phyloP scores from a whole-genome alignment of 75 land plant genomes.

The Sequoia sempervirens region DNA sequence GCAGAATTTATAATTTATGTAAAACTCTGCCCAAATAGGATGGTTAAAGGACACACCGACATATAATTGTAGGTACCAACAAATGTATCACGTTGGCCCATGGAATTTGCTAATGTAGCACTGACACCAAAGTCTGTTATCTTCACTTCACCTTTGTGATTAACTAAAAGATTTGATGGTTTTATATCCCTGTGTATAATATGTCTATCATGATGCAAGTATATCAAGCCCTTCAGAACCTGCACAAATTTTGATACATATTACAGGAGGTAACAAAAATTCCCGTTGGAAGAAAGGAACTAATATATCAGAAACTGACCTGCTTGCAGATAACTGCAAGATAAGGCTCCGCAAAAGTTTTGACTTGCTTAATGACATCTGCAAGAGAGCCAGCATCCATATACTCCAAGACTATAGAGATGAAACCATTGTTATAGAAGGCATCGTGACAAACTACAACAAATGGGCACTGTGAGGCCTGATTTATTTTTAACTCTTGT shows the following conservation, averaged over 20 bases:
- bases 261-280: background rate
- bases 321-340: slow-evolving; percentile 69
- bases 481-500: slow-evolving; percentile 75
- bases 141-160: slow-evolving; percentile 74
- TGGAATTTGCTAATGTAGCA: slow-evolving; percentile 59
- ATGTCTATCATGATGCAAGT: slow-evolving; percentile 64
- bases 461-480: slow-evolving; percentile 44
- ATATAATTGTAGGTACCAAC: slow-evolving; percentile 76
- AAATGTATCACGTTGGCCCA: slow-evolving; percentile 62
- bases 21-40: background rate
- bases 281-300: background rate
- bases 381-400: slow-evolving; percentile 79
- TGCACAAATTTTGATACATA: slow-evolving; percentile 17
- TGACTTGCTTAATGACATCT: slow-evolving; percentile 52
- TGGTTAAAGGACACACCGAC: slow-evolving; percentile 50
- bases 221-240: slow-evolving; percentile 61
- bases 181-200: slow-evolving; percentile 73
- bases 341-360: slow-evolving; percentile 55
- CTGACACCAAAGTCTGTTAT: slow-evolving; percentile 85
- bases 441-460: slow-evolving; percentile 65
- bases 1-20: background rate
- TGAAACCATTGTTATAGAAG: slow-evolving; percentile 70
- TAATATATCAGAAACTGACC: slow-evolving; percentile 21
- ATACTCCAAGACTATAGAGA: slow-evolving; percentile 66
- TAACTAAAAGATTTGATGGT: slow-evolving; percentile 66